Evolutionary conservation across 2,329 filamentous ascomycete species (phyloP).

Genomic region (Aspergillus tamarii): DNA sequence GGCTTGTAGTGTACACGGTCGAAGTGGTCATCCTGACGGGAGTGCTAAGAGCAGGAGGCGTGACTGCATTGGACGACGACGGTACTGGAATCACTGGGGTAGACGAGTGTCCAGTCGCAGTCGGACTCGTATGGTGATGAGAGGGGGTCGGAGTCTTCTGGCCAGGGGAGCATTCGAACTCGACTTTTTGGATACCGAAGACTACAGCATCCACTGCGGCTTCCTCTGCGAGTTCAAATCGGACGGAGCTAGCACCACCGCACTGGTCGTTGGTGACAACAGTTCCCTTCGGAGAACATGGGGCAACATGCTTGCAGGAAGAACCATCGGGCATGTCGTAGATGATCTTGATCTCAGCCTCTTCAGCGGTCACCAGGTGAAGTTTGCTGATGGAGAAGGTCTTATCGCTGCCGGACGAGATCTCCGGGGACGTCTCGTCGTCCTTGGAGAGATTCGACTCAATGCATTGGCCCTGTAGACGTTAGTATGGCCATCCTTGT

Average conservation of each 20-base stretch:
- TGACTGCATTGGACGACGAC: slow-evolving; percentile 20
- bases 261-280: slow-evolving; percentile 83
- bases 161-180: slow-evolving; percentile 33
- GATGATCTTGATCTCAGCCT: slow-evolving; percentile 80
- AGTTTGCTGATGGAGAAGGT: slow-evolving; percentile 77
- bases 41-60: slow-evolving; percentile 21
- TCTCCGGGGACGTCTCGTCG: slow-evolving; percentile 58
- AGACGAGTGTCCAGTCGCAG: slow-evolving; percentile 14
- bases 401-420: slow-evolving; percentile 58
- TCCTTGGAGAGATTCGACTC: slow-evolving; percentile 53
- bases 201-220: slow-evolving; percentile 64
- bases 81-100: slow-evolving; percentile 17
- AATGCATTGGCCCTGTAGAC: slow-evolving; percentile 62
- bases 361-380: slow-evolving; percentile 72
- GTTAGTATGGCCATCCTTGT: slow-evolving; percentile 15
- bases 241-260: slow-evolving; percentile 83
- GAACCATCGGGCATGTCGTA: slow-evolving; percentile 84
- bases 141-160: slow-evolving; percentile 17
- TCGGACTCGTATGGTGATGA: slow-evolving; percentile 23
- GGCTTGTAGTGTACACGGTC: slow-evolving; percentile 41
- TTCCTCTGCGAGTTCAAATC: slow-evolving; percentile 65
- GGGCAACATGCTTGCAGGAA: slow-evolving; percentile 75
- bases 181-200: slow-evolving; percentile 56
- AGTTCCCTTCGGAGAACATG: slow-evolving; percentile 69
- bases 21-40: slow-evolving; percentile 38